A percentile compares a stretch with the other conserved stretches of the same genome.
These are phyloP conservation scores for Auxenochlorella pyrenoidosa DNA, from an alignment of 139 green algal genomes.

Conservation along the genomic window DNA sequence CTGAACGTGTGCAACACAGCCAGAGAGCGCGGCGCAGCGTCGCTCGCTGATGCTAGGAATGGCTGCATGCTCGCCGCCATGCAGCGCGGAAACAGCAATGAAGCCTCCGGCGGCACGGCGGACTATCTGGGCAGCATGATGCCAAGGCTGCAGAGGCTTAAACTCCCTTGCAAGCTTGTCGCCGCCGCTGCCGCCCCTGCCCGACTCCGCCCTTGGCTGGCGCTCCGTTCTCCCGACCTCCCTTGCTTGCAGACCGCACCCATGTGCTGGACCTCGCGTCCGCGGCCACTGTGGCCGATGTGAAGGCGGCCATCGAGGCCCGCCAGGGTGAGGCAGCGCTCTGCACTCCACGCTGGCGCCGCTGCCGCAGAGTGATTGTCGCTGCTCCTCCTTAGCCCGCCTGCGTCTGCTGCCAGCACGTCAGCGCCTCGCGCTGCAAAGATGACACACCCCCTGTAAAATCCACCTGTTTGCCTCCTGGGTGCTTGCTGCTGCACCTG, in stretches of 20 bases:
- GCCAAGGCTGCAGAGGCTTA: too few relatives aligned
- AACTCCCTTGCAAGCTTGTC: neutral
- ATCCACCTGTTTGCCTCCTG: neutral
- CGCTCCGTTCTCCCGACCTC: neutral
- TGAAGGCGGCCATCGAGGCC: constrained; percentile 80
- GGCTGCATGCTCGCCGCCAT: neutral
- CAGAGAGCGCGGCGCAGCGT: neutral
- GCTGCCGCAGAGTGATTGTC: neutral
- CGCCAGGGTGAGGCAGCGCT: constrained; percentile 71
- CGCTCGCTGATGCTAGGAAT: neutral
- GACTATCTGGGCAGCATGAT: neutral
- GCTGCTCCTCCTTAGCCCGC: neutral
- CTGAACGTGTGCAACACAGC: neutral
- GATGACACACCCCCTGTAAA: neutral
- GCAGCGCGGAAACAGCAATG: neutral
- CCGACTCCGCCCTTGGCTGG: neutral
- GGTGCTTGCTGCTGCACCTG: too few relatives aligned
- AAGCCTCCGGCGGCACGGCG: too few relatives aligned
- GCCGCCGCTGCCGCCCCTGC: neutral
- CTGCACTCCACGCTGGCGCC: neutral
- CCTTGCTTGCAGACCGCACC: constrained; percentile 72
- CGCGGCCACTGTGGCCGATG: constrained; percentile 77
- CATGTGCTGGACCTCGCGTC: constrained; percentile 79
- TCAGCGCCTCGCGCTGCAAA: too few relatives aligned
- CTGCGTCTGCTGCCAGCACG: neutral